phyloP scores from a whole-genome alignment of 306 rosid species.

The Lablab purpureus region DNA sequence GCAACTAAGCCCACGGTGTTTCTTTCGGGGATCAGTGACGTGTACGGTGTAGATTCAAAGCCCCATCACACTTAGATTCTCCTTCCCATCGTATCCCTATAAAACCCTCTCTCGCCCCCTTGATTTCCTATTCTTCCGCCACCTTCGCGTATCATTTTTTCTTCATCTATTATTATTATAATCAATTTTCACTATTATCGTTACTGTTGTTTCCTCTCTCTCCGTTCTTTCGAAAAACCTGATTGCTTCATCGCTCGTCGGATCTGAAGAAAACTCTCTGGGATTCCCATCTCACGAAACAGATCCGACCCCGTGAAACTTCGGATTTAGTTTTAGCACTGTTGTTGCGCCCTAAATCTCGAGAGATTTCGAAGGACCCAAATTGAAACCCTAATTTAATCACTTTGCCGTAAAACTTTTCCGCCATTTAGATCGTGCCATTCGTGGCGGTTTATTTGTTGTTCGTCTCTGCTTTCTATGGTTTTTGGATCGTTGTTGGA shows the following conservation, averaged over 20 bases:
- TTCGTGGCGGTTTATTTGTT: not conserved
- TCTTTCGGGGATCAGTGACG: constrained; percentile 66
- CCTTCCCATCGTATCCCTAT: constrained; percentile 38
- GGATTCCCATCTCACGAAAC: constrained; percentile 22
- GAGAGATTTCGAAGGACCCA: constrained; percentile 30
- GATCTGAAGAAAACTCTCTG: constrained; percentile 32
- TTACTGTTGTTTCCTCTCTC: not conserved
- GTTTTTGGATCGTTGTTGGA: constrained; percentile 56
- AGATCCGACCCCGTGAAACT: constrained; percentile 31
- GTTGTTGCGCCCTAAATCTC: not conserved
- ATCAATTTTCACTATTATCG: not conserved
- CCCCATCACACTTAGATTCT: constrained; percentile 30
- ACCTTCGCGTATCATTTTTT: not conserved
- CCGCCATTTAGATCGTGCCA: not conserved
- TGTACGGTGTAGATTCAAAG: constrained; percentile 75
- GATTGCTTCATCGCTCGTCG: constrained; percentile 13
- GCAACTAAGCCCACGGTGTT: constrained; percentile 33
- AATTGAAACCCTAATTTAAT: constrained; percentile 54
- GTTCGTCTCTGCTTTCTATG: constrained; percentile 46
- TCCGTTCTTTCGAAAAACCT: not conserved
- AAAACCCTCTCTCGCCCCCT: not conserved
- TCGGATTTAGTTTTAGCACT: constrained; percentile 14
- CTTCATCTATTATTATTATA: not conserved
- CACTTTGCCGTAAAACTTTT: constrained; percentile 4
- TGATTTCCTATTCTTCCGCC: not conserved